These are phyloP conservation scores for Stagonosporopsis vannaccii DNA, from an alignment of 2,329 filamentous ascomycete species.

Conservation along the genomic window DNA sequence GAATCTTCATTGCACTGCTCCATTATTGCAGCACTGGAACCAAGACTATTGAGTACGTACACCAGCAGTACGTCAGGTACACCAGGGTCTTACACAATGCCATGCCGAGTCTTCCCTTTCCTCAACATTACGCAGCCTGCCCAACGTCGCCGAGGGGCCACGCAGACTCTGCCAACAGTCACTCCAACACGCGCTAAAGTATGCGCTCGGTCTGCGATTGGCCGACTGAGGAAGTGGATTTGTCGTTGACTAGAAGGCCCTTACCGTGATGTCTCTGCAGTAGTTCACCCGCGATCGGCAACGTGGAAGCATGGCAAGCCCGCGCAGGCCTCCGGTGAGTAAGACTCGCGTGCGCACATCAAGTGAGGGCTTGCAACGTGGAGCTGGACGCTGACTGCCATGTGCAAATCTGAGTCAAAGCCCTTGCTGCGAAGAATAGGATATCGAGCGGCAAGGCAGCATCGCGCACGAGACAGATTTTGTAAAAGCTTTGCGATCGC, in stretches of 20 bases:
- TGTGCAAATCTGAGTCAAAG: background rate
- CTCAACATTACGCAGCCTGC: conserved; percentile 10
- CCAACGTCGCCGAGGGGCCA: conserved; percentile 5
- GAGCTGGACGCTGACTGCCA: conserved; percentile 1
- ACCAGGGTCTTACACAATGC: conserved; percentile 1
- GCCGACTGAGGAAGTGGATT: background rate
- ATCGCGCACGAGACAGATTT: background rate
- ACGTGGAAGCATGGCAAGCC: conserved; percentile 8
- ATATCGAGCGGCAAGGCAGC: background rate
- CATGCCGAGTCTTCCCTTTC: background rate
- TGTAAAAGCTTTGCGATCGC: conserved; percentile 9
- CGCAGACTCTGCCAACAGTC: conserved; percentile 1
- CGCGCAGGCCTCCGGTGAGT: background rate
- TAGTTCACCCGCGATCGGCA: conserved; percentile 6
- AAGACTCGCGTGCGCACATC: background rate
- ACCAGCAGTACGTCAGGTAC: background rate
- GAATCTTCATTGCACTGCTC: background rate
- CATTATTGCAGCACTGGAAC: conserved; percentile 4
- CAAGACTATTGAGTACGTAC: conserved; percentile 2
- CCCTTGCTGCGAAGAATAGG: background rate
- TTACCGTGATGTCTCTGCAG: conserved; percentile 9
- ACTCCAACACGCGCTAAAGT: conserved; percentile 4
- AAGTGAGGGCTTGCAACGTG: background rate
- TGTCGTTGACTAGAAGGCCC: conserved; percentile 5
- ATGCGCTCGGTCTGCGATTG: conserved; percentile 10